Evolutionary conservation across 2,329 filamentous ascomycete genomes (phyloP), one percentile per base, ranked within the genome.

Genomic region (Xylaria sp.): DNA sequence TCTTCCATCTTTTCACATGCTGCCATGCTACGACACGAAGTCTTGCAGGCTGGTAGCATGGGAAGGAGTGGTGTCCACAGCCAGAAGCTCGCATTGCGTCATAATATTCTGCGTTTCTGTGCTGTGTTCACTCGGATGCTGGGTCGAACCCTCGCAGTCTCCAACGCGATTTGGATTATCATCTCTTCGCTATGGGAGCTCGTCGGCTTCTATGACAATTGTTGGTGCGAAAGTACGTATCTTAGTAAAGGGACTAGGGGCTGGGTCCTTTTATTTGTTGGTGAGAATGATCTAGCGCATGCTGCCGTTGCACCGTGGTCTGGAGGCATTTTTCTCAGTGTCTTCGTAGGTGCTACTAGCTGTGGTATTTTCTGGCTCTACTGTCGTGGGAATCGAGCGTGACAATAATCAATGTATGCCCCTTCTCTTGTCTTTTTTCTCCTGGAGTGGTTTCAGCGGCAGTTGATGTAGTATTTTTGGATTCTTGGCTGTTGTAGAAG

Each of bases 121-220:
- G 67, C 69, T 4, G 67, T 71, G 12, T 0, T 61, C 4, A 71
- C 69, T 6, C 62, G 70, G 8, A 39, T 72, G 3, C 30, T 62
- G 2, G 71, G 70, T 11, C 61, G 70, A 21, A 45, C 61, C 1
- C 45, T 73, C 3, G 66, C 68, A 4, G 45, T 72, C 2, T 14
- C 45, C 39, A 73, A 73, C 36, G 65, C 70, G 3, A 2, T 60
- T 2, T 73, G 68, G 70, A 65, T 73, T 21, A 30, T 73, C 14
- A 45, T 71, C n/a, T 68, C 67, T 21, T 71, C 71, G 1, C 27
- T 73, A 27, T 71, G 64, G 34, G 71, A 73, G 62, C 70, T 73
- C 5, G 68, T 69, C 14, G 71, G 71, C 12, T 73, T 73, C 50
- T 73, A 73, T 47, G 69, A 72, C 57, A 72, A 71, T 34, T 73